These are phyloP conservation scores for Huntiella moniliformis DNA, from an alignment of 2,329 filamentous ascomycete genomes.

Conservation along the genomic window DNA sequence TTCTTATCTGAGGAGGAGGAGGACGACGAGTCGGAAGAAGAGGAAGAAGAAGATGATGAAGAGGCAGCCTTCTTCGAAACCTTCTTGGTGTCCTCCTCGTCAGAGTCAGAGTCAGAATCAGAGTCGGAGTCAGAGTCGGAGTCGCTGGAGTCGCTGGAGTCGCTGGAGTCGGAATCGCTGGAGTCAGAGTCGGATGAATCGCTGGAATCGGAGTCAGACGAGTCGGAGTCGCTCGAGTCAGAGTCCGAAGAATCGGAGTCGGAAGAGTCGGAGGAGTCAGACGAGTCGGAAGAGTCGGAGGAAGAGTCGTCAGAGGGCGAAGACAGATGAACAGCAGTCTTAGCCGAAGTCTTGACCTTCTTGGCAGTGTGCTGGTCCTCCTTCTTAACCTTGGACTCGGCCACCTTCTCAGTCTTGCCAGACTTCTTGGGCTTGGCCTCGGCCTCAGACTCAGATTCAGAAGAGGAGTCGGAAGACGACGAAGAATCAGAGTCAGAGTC, in stretches of 20 bases:
- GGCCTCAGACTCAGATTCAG: conserved; percentile 15
- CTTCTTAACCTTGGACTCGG: conserved; percentile 35
- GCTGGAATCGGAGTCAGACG: conserved; percentile 13
- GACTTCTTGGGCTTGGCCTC: conserved; percentile 4
- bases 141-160: conserved; percentile 20
- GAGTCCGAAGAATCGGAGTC: conserved; percentile 14
- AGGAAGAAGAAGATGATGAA: conserved; percentile 19
- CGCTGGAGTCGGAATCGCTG: conserved; percentile 23
- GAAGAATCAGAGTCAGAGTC: conserved; percentile 11
- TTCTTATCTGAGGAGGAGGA: conserved; percentile 14
- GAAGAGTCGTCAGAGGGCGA: conserved; percentile 14
- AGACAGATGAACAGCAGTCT: conserved; percentile 13
- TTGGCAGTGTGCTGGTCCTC: conserved; percentile 10
- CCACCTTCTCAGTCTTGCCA: conserved; percentile 15
- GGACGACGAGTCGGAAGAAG: conserved; percentile 14
- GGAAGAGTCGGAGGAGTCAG: conserved; percentile 4
- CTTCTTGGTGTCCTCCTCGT: not conserved
- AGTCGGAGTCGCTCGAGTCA: conserved; percentile 13
- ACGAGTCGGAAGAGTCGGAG: conserved; percentile 15
- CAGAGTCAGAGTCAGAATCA: conserved; percentile 23
- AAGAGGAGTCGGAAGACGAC: conserved; percentile 14
- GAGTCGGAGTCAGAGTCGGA: conserved; percentile 18
- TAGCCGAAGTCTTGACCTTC: not conserved
- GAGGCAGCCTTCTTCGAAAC: conserved; percentile 17
- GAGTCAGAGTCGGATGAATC: conserved; percentile 14